Conservation (phyloP, 805 yeast species). For the Teunomyces lycoperdinae region DNA sequence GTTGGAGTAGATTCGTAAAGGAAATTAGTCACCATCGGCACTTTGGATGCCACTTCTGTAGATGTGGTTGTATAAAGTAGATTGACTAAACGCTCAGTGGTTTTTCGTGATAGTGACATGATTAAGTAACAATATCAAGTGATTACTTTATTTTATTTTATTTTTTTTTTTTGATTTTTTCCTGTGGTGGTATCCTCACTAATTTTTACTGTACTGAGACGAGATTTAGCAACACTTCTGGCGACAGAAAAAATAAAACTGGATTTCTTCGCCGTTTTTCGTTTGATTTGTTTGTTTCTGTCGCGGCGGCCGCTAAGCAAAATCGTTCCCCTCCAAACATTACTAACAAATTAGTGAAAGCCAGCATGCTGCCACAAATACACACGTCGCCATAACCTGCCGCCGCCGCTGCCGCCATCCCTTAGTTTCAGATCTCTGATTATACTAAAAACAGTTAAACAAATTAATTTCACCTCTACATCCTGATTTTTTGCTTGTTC, state of each 20-base stretch:
- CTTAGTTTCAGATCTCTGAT: background rate
- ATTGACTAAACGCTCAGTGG: slow-evolving; percentile 25
- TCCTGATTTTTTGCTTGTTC: background rate
- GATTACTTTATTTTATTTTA: too few species aligned
- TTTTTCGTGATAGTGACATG: slow-evolving; percentile 1
- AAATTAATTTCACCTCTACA: too few species aligned
- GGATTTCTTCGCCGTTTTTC: background rate
- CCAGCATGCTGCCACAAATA: background rate
- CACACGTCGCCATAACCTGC: too few species aligned
- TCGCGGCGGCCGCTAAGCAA: too few species aligned
- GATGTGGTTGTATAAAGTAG: slow-evolving; percentile 30
- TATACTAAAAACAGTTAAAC: too few species aligned
- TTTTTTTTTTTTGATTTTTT: background rate
- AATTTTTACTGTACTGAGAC: background rate
- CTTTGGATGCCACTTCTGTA: slow-evolving; percentile 24
- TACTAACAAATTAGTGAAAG: background rate
- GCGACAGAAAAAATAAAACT: background rate
- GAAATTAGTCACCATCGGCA: slow-evolving; percentile 25
- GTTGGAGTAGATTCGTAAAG: slow-evolving; percentile 15
- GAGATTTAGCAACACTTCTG: background rate
- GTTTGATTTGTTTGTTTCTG: too few species aligned
- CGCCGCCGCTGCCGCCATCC: too few species aligned
- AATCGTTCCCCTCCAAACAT: background rate
- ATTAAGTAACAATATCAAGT: background rate
- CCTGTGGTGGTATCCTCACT: background rate